phyloP scores from a whole-genome alignment of 1,284 basidiomycete species.

The Ganoderma lucidum region DNA sequence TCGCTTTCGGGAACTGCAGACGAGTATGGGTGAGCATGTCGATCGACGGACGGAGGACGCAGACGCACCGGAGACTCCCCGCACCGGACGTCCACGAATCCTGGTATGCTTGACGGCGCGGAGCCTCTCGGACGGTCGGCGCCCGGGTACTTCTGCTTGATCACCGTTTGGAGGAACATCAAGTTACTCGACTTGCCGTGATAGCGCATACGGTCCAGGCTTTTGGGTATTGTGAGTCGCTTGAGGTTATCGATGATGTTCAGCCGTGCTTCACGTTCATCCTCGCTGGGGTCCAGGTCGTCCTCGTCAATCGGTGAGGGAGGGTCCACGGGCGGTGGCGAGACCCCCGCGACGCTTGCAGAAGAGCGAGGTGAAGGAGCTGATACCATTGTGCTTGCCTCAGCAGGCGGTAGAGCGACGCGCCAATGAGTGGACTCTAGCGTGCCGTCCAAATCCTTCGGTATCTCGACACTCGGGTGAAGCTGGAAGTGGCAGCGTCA shows the following conservation, averaged over 20 bases:
- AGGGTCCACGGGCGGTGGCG: constrained; percentile 24
- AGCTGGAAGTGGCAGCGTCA: constrained; percentile 44
- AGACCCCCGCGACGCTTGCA: constrained; percentile 6
- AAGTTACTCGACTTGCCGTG: constrained; percentile 62
- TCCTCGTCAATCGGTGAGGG: constrained; percentile 34
- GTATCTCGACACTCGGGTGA: constrained; percentile 55
- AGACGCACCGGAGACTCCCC: no score
- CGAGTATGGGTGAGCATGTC: no score
- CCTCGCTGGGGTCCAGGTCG: constrained; percentile 46
- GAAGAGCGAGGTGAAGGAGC: constrained; percentile 34
- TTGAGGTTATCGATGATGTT: constrained; percentile 33
- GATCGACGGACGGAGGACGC: no score
- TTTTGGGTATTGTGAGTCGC: constrained; percentile 32
- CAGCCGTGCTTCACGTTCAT: constrained; percentile 38
- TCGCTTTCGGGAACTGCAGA: no score
- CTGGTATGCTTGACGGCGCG: constrained; percentile 5
- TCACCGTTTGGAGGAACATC: constrained; percentile 55
- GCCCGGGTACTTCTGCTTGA: constrained; percentile 53
- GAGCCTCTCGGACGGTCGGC: constrained; percentile 18
- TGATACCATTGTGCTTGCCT: background rate
- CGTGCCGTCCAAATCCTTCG: constrained; percentile 52
- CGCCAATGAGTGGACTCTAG: constrained; percentile 49
- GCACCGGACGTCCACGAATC: no score
- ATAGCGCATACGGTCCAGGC: constrained; percentile 45
- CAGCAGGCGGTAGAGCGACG: background rate